Evolutionary conservation across 441 rosid genomes (phyloP).

Genomic region (Flueggea neowawraea): DNA sequence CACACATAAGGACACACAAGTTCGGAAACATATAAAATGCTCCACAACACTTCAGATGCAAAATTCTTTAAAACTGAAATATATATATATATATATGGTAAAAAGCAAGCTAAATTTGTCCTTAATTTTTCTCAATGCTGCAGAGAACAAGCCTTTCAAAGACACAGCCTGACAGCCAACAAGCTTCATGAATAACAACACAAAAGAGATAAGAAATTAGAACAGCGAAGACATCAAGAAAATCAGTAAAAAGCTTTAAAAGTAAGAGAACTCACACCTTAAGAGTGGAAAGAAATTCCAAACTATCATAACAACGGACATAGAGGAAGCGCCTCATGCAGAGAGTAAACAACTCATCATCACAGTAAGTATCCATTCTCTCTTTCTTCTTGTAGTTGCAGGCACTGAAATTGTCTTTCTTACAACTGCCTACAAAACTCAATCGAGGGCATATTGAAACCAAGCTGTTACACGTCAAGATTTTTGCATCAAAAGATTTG

Average conservation of each 20-base stretch:
- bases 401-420: neutral
- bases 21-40: too few species aligned
- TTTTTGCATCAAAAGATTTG: neutral
- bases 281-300: conserved; percentile 64
- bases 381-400: conserved; percentile 3
- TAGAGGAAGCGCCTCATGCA: conserved; percentile 70
- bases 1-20: too few species aligned
- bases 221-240: neutral
- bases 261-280: conserved; percentile 38
- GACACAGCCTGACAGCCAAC: too few species aligned
- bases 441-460: neutral
- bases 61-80: neutral
- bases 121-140: neutral
- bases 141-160: neutral
- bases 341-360: conserved; percentile 42
- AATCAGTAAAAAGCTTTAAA: neutral
- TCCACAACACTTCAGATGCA: too few species aligned
- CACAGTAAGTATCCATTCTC: conserved; percentile 18
- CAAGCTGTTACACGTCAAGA: neutral
- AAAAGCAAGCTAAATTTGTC: neutral
- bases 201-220: neutral
- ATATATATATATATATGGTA: too few species aligned
- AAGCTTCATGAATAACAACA: neutral
- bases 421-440: neutral
- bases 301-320: conserved; percentile 68